phyloP scores from a whole-genome alignment of 1,284 basidiomycete genomes.

The Coniferiporia sulphurascens region DNA sequence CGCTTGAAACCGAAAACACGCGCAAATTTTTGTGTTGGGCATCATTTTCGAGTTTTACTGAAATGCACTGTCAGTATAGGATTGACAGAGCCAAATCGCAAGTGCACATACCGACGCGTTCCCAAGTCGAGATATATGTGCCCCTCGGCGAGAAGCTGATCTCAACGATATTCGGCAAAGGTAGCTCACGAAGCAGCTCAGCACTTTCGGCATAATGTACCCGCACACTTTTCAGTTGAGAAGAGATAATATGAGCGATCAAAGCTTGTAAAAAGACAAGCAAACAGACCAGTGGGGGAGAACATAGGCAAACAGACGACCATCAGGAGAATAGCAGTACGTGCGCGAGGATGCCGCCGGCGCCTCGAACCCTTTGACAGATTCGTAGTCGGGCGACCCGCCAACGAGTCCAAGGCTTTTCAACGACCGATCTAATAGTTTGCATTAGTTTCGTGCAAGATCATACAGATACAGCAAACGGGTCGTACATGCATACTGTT shows the following conservation, averaged over 20 bases:
- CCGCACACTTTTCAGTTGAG: conserved; percentile 43
- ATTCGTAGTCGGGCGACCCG: conserved; percentile 73
- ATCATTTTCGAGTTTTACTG: conserved; percentile 76
- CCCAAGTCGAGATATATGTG: conserved; percentile 92
- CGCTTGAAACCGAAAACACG: conserved; percentile 78
- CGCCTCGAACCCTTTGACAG: conserved; percentile 60
- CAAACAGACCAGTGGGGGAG: conserved; percentile 63
- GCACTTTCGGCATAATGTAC: conserved; percentile 76
- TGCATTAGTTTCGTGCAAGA: background rate
- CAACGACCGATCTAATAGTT: conserved; percentile 77
- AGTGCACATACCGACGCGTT: conserved; percentile 63
- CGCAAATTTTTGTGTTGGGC: conserved; percentile 85
- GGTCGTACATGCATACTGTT: conserved; percentile 19
- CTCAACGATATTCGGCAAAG: conserved; percentile 73
- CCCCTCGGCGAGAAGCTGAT: conserved; percentile 90
- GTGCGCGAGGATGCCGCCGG: conserved; percentile 70
- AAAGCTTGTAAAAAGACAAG: background rate
- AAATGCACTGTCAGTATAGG: background rate
- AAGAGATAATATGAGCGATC: conserved; percentile 7
- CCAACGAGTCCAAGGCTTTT: conserved; percentile 86
- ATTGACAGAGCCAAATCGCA: conserved; percentile 1
- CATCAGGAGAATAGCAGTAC: conserved; percentile 84
- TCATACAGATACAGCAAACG: background rate
- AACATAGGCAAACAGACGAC: conserved; percentile 82
- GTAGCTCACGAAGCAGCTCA: conserved; percentile 64